A percentile compares a stretch with the other conserved stretches of the same genome.
phyloP scores from a whole-genome alignment of 2,329 filamentous ascomycete genomes.

The Sclerotiophoma versabilis region DNA sequence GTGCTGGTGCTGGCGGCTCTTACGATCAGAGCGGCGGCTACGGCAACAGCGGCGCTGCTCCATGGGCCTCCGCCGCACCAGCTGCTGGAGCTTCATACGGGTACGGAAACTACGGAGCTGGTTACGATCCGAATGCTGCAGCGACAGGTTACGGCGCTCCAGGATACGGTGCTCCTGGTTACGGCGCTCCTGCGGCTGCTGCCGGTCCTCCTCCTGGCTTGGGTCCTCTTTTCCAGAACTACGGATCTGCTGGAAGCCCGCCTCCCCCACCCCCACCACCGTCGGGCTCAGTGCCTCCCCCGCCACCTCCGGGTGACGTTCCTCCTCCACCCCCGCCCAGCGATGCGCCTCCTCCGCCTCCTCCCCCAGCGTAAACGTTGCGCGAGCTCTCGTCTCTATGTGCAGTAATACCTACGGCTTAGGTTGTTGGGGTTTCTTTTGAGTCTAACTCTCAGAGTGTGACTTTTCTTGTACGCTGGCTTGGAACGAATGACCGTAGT shows the following conservation, averaged over 20 bases:
- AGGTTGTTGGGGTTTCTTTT: background rate
- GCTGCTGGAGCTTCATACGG: constrained; percentile 53
- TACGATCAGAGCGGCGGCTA: constrained; percentile 39
- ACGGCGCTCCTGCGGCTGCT: constrained; percentile 53
- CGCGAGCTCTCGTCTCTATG: background rate
- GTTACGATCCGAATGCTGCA: constrained; percentile 39
- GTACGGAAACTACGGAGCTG: constrained; percentile 42
- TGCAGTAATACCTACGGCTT: constrained; percentile 4
- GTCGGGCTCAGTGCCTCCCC: constrained; percentile 65
- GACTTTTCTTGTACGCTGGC: background rate
- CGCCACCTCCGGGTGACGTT: constrained; percentile 65
- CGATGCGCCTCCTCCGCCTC: constrained; percentile 65
- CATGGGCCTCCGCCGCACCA: constrained; percentile 51
- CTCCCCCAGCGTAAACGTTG: constrained; percentile 34
- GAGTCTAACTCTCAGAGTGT: background rate
- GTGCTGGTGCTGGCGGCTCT: constrained; percentile 29
- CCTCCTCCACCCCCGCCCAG: constrained; percentile 62
- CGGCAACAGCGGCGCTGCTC: constrained; percentile 42
- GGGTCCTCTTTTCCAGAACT: constrained; percentile 73
- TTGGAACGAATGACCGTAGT: background rate
- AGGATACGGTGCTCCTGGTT: constrained; percentile 53
- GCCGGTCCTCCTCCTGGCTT: constrained; percentile 60
- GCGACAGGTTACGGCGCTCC: constrained; percentile 37
- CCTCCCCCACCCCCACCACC: constrained; percentile 71
- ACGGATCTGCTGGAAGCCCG: constrained; percentile 60